These are phyloP conservation scores for Neophaeococcomyces mojaviensis DNA, from an alignment of 2,329 filamentous ascomycete species.

Conservation along the genomic window DNA sequence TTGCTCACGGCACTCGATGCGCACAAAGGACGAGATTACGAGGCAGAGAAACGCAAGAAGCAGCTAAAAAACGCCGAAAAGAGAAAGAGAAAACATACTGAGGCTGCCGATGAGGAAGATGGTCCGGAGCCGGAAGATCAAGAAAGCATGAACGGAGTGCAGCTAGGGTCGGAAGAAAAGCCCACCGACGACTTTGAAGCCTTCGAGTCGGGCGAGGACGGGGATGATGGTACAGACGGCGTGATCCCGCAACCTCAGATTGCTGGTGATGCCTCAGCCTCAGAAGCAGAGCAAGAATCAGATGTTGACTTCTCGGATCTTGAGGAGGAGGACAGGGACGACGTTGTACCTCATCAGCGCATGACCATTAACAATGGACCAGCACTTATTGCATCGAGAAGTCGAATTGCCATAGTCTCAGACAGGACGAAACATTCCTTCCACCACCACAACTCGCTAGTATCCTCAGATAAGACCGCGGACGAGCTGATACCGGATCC, in stretches of 20 bases:
- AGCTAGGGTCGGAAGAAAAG: slow-evolving; percentile 1
- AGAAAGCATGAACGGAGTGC: slow-evolving; percentile 6
- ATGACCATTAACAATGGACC: slow-evolving; percentile 96
- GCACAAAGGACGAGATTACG: slow-evolving; percentile 58
- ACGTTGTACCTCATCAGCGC: slow-evolving; percentile 81
- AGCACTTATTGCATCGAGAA: slow-evolving; percentile 71
- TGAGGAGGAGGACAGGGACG: slow-evolving; percentile 72
- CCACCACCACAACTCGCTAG: slow-evolving; percentile 71
- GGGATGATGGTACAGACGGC: slow-evolving; percentile 19
- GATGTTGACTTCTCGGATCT: slow-evolving; percentile 85
- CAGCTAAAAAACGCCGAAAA: slow-evolving; percentile 45
- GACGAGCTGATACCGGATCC: slow-evolving; percentile 71
- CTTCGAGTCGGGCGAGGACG: slow-evolving; percentile 4
- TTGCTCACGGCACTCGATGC: slow-evolving; percentile 52
- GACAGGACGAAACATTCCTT: slow-evolving; percentile 63
- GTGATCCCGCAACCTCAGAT: slow-evolving; percentile 31
- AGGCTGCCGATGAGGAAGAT: slow-evolving; percentile 13
- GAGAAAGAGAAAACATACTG: slow-evolving; percentile 29
- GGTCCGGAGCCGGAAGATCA: slow-evolving; percentile 7
- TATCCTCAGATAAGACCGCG: slow-evolving; percentile 45
- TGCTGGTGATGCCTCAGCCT: slow-evolving; percentile 46
- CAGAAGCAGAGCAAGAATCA: slow-evolving; percentile 67
- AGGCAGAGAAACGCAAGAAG: slow-evolving; percentile 70
- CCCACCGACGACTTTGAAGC: slow-evolving; percentile 13
- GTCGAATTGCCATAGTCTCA: slow-evolving; percentile 59